Conservation (phyloP, 768 basidiomycete species). For the Megacollybia marginata region DNA sequence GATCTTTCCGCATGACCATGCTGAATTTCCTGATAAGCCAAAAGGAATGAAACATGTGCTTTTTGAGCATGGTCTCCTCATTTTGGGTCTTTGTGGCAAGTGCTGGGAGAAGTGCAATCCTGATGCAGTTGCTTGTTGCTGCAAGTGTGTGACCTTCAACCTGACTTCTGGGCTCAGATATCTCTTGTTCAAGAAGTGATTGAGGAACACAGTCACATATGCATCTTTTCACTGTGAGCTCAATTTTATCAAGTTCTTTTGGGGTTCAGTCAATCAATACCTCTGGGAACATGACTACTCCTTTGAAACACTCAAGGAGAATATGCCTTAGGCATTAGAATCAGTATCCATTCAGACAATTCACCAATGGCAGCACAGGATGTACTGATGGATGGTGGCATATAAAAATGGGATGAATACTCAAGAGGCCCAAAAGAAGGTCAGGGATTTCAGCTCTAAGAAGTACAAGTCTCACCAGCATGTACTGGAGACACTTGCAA, state of each 20-base stretch:
- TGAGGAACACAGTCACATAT: not conserved
- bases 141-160: conserved; percentile 5
- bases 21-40: not conserved
- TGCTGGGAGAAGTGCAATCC: not conserved
- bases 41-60: not conserved
- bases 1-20: no score
- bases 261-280: not conserved
- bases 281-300: not conserved
- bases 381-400: conserved; percentile 7
- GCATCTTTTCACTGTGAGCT: no score
- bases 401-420: conserved; percentile 9
- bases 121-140: not conserved
- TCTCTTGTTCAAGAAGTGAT: conserved; percentile 12
- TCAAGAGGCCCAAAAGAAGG: conserved; percentile 5
- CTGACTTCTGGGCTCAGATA: conserved; percentile 14
- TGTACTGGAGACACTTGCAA: no score
- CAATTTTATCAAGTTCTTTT: not conserved
- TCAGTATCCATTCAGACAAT: not conserved
- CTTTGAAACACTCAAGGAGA: conserved; percentile 3
- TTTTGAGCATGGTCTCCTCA: no score
- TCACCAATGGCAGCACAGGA: not conserved
- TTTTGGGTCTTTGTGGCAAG: no score
- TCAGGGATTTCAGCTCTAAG: no score
- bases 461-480: no score
- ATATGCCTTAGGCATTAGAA: not conserved